These are phyloP conservation scores for Colletotrichum cordylinicola DNA, from an alignment of 2,329 filamentous ascomycete species.

Conservation along the genomic window DNA sequence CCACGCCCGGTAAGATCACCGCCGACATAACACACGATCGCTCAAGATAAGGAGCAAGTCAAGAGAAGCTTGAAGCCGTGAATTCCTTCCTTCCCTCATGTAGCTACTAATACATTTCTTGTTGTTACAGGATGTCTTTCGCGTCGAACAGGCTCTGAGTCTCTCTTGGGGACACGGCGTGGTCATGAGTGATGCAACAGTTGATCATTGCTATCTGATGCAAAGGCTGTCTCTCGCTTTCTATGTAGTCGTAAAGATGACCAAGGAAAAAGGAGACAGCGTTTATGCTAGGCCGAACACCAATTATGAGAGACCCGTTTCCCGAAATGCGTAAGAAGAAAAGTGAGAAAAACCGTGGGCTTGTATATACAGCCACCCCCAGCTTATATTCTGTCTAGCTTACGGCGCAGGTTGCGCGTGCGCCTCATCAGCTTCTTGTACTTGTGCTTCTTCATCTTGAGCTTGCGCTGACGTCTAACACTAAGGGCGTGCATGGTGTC, in stretches of 20 bases:
- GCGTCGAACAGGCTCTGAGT: background rate
- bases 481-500: conserved; percentile 79
- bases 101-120: conserved; percentile 20
- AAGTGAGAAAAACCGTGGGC: conserved; percentile 9
- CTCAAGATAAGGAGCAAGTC: background rate
- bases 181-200: conserved; percentile 12
- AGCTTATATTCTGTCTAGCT: conserved; percentile 71
- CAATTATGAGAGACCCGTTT: conserved; percentile 13
- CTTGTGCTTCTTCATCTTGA: conserved; percentile 99
- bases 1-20: background rate
- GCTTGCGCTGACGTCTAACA: conserved; percentile 88
- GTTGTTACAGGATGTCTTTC: conserved; percentile 17
- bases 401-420: conserved; percentile 87
- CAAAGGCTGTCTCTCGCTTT: conserved; percentile 16
- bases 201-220: conserved; percentile 23
- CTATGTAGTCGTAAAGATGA: conserved; percentile 12
- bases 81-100: background rate
- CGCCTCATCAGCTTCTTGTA: conserved; percentile 98
- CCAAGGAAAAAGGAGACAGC: conserved; percentile 1
- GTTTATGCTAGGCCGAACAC: conserved; percentile 14
- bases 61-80: background rate
- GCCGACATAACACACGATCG: background rate
- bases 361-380: conserved; percentile 29
- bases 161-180: background rate
- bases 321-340: conserved; percentile 26